phyloP scores from a whole-genome alignment of 495 filamentous ascomycete species.

The Penicillium ochrochloron region DNA sequence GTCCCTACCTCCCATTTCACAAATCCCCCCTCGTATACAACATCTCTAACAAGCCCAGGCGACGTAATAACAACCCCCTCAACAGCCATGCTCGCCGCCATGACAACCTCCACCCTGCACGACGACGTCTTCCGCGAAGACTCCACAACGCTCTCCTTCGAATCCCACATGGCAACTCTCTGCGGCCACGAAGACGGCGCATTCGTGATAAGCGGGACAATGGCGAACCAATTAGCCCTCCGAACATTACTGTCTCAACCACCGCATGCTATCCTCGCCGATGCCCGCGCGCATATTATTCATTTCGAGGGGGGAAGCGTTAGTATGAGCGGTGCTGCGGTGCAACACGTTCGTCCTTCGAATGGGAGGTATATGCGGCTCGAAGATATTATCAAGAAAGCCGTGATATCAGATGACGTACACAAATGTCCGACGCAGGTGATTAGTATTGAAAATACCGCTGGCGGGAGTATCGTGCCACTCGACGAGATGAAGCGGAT shows the following conservation, averaged over 20 bases:
- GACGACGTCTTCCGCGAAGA: no score
- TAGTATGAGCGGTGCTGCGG: neutral
- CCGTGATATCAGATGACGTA: neutral
- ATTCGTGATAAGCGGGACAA: constrained; percentile 7
- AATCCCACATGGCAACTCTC: neutral
- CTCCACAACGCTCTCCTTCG: no score
- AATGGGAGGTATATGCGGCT: neutral
- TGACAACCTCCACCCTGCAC: no score
- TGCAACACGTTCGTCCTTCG: neutral
- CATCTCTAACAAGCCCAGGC: no score
- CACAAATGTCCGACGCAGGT: constrained; percentile 6
- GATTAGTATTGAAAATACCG: constrained; percentile 6
- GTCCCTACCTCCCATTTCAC: no score
- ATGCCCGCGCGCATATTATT: constrained; percentile 5
- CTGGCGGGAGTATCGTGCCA: neutral
- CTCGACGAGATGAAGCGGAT: neutral
- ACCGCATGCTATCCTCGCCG: neutral
- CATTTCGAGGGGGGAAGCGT: constrained; percentile 1
- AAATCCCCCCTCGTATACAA: no score
- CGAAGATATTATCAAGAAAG: neutral
- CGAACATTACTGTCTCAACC: neutral
- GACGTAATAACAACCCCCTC: no score
- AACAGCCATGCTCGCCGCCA: no score
- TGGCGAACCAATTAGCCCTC: constrained; percentile 8
- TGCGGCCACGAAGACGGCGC: neutral